Evolutionary conservation across 257 asterid species (phyloP).

Genomic region (Solanum peruvianum): DNA sequence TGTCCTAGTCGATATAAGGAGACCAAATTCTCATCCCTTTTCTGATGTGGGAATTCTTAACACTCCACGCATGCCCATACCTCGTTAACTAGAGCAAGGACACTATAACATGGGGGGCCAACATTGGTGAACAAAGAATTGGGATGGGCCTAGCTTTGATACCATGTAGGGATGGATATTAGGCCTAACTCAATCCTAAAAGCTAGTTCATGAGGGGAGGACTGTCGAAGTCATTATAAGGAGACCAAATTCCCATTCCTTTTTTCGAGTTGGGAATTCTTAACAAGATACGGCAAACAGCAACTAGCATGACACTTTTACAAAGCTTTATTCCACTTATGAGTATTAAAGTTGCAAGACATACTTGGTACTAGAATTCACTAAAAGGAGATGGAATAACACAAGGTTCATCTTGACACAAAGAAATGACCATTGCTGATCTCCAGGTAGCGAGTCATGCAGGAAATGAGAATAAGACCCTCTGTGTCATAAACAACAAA

Average conservation of each 20-base stretch:
- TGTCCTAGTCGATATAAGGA: not conserved
- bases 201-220: not conserved
- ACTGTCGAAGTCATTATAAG: not conserved
- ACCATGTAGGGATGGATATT: not conserved
- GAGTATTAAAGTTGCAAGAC: not conserved
- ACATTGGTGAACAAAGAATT: not conserved
- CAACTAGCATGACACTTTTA: not conserved
- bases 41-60: not conserved
- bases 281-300: not conserved
- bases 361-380: not conserved
- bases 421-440: not conserved
- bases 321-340: not conserved
- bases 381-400: not conserved
- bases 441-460: not conserved
- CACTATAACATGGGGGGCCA: not conserved
- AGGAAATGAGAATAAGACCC: not conserved
- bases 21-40: not conserved
- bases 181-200: not conserved
- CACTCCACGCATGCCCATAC: not conserved
- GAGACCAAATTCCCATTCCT: not conserved
- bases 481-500: not conserved
- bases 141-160: not conserved
- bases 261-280: not conserved
- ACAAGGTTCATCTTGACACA: not conserved
- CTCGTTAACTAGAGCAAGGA: not conserved